Percentiles rank a stretch among this genome's conserved stretches.
Conservation (phyloP, 176 grass and related monocot genomes). For the Carex scoparia region DNA sequence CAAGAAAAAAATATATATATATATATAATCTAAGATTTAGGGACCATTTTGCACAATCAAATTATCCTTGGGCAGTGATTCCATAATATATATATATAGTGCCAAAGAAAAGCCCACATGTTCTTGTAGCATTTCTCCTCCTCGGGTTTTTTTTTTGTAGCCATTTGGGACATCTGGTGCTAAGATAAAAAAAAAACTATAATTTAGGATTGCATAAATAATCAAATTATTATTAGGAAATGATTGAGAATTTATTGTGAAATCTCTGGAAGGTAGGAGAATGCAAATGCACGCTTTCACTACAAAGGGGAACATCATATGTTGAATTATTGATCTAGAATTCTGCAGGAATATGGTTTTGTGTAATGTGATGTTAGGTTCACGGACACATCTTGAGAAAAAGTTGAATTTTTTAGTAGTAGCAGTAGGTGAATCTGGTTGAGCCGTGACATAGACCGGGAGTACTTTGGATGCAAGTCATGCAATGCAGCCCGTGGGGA, state of each 20-base stretch:
- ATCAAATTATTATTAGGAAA: constrained; percentile 1
- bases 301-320: background rate
- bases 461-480: constrained; percentile 4
- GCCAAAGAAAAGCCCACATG: constrained; percentile 17
- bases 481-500: background rate
- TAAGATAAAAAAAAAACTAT: background rate
- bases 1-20: background rate
- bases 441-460: constrained; percentile 1
- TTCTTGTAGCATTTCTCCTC: background rate
- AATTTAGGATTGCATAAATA: background rate
- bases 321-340: background rate
- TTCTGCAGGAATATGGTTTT: background rate
- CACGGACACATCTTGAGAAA: constrained; percentile 3
- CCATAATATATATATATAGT: background rate
- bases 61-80: background rate
- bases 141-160: background rate
- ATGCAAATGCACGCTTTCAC: background rate
- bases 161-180: background rate
- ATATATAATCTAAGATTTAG: background rate
- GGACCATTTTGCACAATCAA: background rate
- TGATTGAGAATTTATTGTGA: constrained; percentile 1
- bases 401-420: background rate
- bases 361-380: background rate
- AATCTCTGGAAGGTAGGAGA: background rate
- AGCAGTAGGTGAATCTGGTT: constrained; percentile 9